Evolutionary conservation across 1,139 yeast species (phyloP), one percentile per base, ranked within the genome.

Genomic region (Protomyces macrosporus): DNA sequence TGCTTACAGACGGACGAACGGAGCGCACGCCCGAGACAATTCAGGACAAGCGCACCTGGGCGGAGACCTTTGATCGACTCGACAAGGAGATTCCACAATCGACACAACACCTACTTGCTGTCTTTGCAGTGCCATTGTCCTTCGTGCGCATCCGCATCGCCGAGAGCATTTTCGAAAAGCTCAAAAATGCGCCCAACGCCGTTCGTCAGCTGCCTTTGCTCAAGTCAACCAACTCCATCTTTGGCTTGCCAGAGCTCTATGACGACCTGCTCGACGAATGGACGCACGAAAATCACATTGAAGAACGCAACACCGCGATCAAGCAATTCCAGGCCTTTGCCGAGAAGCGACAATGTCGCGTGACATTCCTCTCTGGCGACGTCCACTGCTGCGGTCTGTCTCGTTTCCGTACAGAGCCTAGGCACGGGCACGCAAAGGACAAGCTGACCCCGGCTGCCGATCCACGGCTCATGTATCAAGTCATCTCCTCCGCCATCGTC

Each of bases 251-350:
- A 23, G 98, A 91, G 75, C 84, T 91, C 16, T 80, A 91, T 69
- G 98, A 93, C 72, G 98, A 91, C 73, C 80, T 93, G 73, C 87
- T 90, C 72, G 98, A 91, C 73, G 98, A 93, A 75, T 91, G 98
- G 98, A 90, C 97, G 75, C 87, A 97, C 4, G 81, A 81, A 66
- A 82, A 86, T 73, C 98, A 91, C 72, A 89, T 89, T 73, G 75
- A 77, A 62, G 97, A 89, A 75, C 81, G 97, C 66, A 89, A 89
- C 74, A 73, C 72, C 68, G 77, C 90, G 59, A 76, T 88, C 55
- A 78, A 78, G 60, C 76, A 78, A 62, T 76, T 89, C 59, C 83
- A 84, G 68, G 82, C 81, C 57, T 83, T 88, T 70, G 90, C 93
- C 3, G 82, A 87, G 45, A 70, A 75, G 36, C 75, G 81, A 68